These are phyloP conservation scores for Lathyrus sativus DNA, from an alignment of 306 rosid species.

Conservation along the genomic window DNA sequence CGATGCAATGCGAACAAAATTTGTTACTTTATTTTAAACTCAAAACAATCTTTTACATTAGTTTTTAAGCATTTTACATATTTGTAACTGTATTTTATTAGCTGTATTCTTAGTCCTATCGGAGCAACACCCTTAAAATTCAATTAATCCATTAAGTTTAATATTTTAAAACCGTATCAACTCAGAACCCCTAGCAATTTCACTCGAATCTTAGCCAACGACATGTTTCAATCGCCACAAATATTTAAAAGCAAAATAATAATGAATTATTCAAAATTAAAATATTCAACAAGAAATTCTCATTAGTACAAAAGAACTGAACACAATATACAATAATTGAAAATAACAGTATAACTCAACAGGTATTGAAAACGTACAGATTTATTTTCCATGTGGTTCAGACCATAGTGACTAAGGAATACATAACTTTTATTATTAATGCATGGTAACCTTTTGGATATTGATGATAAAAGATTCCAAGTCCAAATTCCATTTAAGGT, in stretches of 20 bases:
- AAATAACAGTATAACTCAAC: not conserved
- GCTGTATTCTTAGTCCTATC: too few relatives aligned
- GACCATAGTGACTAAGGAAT: not conserved
- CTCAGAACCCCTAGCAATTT: too few relatives aligned
- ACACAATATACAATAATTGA: not conserved
- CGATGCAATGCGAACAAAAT: too few relatives aligned
- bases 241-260: not conserved
- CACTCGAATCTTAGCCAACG: too few relatives aligned
- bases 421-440: not conserved
- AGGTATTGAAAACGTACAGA: not conserved
- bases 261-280: not conserved
- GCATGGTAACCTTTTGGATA: not conserved
- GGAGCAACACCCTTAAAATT: too few relatives aligned
- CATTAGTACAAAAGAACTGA: not conserved
- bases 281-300: not conserved
- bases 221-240: not conserved
- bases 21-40: too few relatives aligned
- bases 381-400: not conserved
- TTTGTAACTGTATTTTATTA: too few relatives aligned
- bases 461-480: not conserved
- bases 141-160: too few relatives aligned
- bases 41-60: too few relatives aligned
- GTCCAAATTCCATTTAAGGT: slow-evolving; percentile 1
- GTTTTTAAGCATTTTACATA: too few relatives aligned
- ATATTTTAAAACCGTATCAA: too few relatives aligned